Conservation (phyloP, 352 stramenopile genomes). For the Globisporangium paddicum region DNA sequence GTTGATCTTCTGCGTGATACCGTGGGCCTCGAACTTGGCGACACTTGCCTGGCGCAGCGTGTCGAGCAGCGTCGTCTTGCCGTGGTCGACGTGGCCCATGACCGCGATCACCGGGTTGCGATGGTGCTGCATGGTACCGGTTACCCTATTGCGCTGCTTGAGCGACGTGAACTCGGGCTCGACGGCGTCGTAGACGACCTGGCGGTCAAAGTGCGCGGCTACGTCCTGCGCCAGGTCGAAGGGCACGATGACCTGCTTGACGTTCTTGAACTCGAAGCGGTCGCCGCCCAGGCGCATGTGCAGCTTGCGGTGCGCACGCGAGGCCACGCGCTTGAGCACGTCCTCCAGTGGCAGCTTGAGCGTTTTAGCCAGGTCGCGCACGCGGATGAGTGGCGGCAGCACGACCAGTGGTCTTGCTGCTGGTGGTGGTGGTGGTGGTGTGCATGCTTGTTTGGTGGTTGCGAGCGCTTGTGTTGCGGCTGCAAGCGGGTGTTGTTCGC, state of each 20-base stretch:
- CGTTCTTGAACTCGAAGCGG: constrained; percentile 63
- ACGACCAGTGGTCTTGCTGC: constrained; percentile 9
- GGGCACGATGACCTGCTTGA: constrained; percentile 73
- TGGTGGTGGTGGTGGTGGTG: background rate
- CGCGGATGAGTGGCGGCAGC: constrained; percentile 53
- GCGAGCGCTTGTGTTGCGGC: background rate
- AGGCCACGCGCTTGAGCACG: constrained; percentile 59
- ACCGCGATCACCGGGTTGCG: constrained; percentile 97
- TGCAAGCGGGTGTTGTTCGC: background rate
- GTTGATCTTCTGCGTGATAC: constrained; percentile 99
- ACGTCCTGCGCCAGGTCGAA: constrained; percentile 58
- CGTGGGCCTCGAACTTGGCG: constrained; percentile 92
- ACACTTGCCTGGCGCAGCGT: constrained; percentile 88
- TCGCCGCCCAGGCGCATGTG: constrained; percentile 42
- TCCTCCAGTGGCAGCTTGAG: constrained; percentile 62
- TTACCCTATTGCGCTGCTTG: constrained; percentile 1
- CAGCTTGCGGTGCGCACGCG: constrained; percentile 50
- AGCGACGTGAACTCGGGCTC: constrained; percentile 41
- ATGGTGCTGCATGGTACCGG: constrained; percentile 31
- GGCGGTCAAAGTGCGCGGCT: constrained; percentile 32
- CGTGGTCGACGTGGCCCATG: constrained; percentile 99
- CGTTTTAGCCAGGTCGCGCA: constrained; percentile 70
- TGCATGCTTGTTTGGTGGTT: background rate
- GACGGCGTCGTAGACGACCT: constrained; percentile 54
- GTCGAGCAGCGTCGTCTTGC: constrained; percentile 99